Evolutionary conservation across 768 basidiomycete genomes (phyloP).

Genomic region (Mycena venus): DNA sequence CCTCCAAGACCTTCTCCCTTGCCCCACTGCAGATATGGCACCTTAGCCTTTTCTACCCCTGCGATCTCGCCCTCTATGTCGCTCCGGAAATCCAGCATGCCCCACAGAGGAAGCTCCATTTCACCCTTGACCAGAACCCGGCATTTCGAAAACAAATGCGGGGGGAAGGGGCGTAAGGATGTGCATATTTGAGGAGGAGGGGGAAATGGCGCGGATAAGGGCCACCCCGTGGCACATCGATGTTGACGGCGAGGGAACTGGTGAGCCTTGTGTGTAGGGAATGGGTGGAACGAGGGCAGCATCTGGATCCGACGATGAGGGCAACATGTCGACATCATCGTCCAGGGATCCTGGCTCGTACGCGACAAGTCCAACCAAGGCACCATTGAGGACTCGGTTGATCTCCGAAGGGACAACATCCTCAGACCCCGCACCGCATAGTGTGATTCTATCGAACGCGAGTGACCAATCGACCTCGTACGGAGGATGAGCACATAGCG

Average conservation of each 20-base stretch:
- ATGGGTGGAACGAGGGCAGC: constrained; percentile 38
- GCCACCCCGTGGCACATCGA: constrained; percentile 84
- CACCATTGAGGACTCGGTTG: constrained; percentile 79
- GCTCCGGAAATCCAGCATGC: constrained; percentile 80
- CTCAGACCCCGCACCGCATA: constrained; percentile 82
- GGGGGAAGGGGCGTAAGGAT: constrained; percentile 85
- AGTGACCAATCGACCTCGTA: constrained; percentile 74
- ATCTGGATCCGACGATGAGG: not conserved
- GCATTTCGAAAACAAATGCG: constrained; percentile 53
- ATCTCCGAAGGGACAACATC: constrained; percentile 84
- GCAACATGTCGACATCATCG: constrained; percentile 31
- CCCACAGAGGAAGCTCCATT: constrained; percentile 89
- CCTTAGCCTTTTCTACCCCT: constrained; percentile 67
- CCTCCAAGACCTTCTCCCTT: constrained; percentile 79
- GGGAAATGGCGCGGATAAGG: constrained; percentile 71
- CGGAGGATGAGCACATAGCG: constrained; percentile 78
- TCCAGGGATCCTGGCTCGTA: constrained; percentile 60
- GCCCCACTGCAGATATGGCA: constrained; percentile 86
- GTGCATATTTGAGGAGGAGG: constrained; percentile 67
- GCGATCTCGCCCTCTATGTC: constrained; percentile 53
- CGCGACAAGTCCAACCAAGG: constrained; percentile 81
- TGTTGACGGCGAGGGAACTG: constrained; percentile 67
- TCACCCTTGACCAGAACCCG: constrained; percentile 86
- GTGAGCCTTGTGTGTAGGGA: constrained; percentile 71
- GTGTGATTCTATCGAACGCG: constrained; percentile 73